phyloP scores from a whole-genome alignment of 2,329 filamentous ascomycete species.

The Xylaria sp. region DNA sequence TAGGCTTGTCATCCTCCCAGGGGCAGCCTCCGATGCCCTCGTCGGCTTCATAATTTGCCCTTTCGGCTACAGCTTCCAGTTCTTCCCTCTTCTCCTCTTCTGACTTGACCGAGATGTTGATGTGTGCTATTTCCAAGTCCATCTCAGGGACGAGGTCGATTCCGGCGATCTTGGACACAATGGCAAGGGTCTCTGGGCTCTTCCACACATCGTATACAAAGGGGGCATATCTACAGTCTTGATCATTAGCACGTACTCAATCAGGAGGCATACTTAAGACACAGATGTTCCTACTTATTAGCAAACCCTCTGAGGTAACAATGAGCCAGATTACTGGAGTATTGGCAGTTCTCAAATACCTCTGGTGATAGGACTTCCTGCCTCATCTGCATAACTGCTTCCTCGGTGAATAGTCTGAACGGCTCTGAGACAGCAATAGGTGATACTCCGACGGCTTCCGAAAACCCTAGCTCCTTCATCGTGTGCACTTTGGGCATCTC shows the following conservation, averaged over 20 bases:
- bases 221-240: conserved; percentile 63
- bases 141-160: conserved; percentile 65
- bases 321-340: conserved; percentile 69
- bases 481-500: conserved; percentile 62
- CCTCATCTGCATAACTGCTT: conserved; percentile 71
- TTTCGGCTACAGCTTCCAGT: conserved; percentile 53
- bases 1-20: conserved; percentile 62
- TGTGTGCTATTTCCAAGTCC: conserved; percentile 66
- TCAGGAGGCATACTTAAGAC: too few relatives aligned
- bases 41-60: conserved; percentile 44
- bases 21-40: conserved; percentile 48
- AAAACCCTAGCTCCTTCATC: conserved; percentile 71
- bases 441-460: conserved; percentile 67
- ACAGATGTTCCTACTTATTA: conserved; percentile 58
- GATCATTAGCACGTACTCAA: background rate
- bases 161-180: conserved; percentile 64
- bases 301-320: conserved; percentile 51
- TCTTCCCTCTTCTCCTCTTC: conserved; percentile 59
- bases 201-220: conserved; percentile 68
- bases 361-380: conserved; percentile 68
- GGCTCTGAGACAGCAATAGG: conserved; percentile 72
- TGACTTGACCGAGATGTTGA: conserved; percentile 64
- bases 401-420: conserved; percentile 70
- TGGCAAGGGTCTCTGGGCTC: conserved; percentile 55
- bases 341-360: conserved; percentile 67